phyloP scores from a whole-genome alignment of 805 yeast genomes.

The Metschnikowia drakensbergensis region DNA sequence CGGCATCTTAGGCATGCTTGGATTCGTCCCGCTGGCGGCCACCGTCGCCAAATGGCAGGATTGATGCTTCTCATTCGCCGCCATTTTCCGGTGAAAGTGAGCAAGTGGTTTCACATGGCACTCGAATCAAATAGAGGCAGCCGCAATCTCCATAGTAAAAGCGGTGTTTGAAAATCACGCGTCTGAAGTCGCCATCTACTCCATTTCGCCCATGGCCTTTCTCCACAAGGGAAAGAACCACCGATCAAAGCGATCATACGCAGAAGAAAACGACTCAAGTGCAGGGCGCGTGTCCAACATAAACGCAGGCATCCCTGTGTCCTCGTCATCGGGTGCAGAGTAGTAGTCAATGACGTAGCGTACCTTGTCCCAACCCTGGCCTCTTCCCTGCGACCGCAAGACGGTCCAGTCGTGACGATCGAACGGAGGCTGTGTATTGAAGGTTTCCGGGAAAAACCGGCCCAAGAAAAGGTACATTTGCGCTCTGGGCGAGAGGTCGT shows the following conservation, averaged over 20 bases:
- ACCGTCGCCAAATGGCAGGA: too few species aligned
- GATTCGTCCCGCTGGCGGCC: too few species aligned
- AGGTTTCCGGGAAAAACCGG: conserved; percentile 65
- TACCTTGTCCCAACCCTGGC: conserved; percentile 57
- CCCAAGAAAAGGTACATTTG: conserved; percentile 61
- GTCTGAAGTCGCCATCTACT: neutral
- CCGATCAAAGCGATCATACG: conserved; percentile 62
- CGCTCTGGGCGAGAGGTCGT: conserved; percentile 84
- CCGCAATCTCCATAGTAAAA: neutral
- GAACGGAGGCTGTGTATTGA: conserved; percentile 81
- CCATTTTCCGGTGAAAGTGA: too few species aligned
- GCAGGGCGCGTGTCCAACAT: conserved; percentile 95
- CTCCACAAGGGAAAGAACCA: conserved; percentile 68
- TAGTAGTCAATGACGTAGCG: conserved; percentile 95
- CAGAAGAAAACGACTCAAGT: conserved; percentile 61
- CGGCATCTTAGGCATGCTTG: too few species aligned
- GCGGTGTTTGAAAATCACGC: conserved; percentile 14
- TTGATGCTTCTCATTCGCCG: too few species aligned
- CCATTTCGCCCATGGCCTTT: conserved; percentile 60
- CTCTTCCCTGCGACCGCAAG: conserved; percentile 52
- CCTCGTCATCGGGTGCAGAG: conserved; percentile 88
- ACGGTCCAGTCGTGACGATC: conserved; percentile 99
- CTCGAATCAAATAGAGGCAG: too few species aligned
- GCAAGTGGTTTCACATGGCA: too few species aligned
- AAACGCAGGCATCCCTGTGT: conserved; percentile 85